Percentiles rank a stretch among this genome's conserved stretches.
These are phyloP conservation scores for Phanerochaete sordida DNA, from an alignment of 768 basidiomycete genomes.

Conservation along the genomic window DNA sequence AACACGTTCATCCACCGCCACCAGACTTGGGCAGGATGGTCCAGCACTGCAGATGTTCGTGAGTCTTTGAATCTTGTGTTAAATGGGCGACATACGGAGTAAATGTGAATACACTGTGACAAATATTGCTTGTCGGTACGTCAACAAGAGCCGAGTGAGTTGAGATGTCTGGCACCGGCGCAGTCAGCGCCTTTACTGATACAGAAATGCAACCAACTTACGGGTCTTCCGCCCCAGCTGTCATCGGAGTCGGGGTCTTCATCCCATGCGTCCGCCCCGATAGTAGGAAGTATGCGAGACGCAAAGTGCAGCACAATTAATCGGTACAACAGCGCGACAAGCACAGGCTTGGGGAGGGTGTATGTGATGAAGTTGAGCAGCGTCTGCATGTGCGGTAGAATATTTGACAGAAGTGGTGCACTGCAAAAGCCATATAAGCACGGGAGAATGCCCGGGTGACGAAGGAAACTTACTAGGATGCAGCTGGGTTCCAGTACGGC, in stretches of 20 bases:
- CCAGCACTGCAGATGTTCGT: slow-evolving; percentile 51
- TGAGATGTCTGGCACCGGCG: slow-evolving; percentile 59
- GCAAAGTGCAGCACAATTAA: slow-evolving; percentile 79
- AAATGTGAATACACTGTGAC: slow-evolving; percentile 87
- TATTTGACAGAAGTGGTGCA: slow-evolving; percentile 72
- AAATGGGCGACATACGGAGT: slow-evolving; percentile 50
- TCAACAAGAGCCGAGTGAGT: slow-evolving; percentile 68
- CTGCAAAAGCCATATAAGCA: slow-evolving; percentile 31
- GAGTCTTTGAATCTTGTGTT: background rate
- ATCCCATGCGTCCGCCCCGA: slow-evolving; percentile 80
- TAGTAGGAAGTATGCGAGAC: slow-evolving; percentile 79
- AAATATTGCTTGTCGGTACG: slow-evolving; percentile 82
- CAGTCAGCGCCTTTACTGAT: too few relatives aligned
- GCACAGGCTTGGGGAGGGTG: slow-evolving; percentile 81
- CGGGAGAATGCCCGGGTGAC: background rate
- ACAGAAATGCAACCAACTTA: too few relatives aligned
- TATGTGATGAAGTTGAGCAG: slow-evolving; percentile 79
- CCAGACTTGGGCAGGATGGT: slow-evolving; percentile 90
- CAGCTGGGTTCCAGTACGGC: slow-evolving; percentile 68
- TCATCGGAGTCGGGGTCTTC: slow-evolving; percentile 57
- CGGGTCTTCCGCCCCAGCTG: slow-evolving; percentile 73
- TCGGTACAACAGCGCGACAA: slow-evolving; percentile 76
- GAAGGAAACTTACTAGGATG: slow-evolving; percentile 61
- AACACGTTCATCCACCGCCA: slow-evolving; percentile 92
- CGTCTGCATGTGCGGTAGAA: slow-evolving; percentile 77